These are phyloP conservation scores for Pichia nakasei DNA, from an alignment of 805 yeast genomes.

Conservation along the genomic window DNA sequence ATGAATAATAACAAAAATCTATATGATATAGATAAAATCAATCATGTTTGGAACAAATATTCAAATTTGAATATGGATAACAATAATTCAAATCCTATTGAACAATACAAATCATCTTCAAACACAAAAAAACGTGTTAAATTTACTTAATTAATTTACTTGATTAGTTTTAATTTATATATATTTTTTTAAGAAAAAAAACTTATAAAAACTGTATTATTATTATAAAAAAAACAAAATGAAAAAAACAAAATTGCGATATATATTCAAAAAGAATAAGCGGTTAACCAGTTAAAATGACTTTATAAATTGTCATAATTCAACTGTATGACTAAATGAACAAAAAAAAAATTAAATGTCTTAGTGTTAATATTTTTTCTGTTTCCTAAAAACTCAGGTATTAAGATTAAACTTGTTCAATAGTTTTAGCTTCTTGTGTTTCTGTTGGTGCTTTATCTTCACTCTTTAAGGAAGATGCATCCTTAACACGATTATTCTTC, in stretches of 20 bases:
- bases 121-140: conserved; percentile 4
- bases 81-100: too few species aligned
- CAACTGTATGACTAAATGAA: too few species aligned
- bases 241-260: neutral
- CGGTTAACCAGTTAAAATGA: too few species aligned
- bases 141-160: neutral
- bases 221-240: neutral
- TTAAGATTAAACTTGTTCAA: neutral
- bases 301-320: too few species aligned
- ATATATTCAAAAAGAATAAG: neutral
- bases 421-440: neutral
- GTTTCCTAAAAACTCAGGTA: neutral
- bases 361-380: too few species aligned
- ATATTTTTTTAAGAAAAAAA: neutral
- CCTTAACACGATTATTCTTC: conserved; percentile 31
- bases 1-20: conserved; percentile 11
- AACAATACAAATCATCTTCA: too few species aligned
- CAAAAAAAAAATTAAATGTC: too few species aligned
- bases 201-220: neutral
- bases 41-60: conserved; percentile 3
- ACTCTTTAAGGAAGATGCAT: conserved; percentile 16
- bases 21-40: conserved; percentile 3
- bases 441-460: conserved; percentile 8
- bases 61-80: neutral
- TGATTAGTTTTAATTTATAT: too few species aligned